These are phyloP conservation scores for Chlorencoelia australis DNA, from an alignment of 2,329 filamentous ascomycete genomes.

Conservation along the genomic window DNA sequence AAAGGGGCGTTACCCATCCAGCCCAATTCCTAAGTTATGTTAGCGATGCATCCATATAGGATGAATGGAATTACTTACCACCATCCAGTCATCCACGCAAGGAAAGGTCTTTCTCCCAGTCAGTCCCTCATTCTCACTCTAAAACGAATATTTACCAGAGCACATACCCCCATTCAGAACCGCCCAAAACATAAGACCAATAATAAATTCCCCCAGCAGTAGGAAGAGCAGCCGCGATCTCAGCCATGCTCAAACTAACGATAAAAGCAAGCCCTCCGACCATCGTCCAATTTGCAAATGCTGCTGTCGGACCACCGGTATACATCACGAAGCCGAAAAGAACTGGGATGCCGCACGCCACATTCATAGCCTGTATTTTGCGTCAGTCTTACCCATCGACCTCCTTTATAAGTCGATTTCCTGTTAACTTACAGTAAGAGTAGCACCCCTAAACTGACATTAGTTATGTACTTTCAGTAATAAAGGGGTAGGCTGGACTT, in stretches of 20 bases:
- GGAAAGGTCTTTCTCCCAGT: constrained; percentile 17
- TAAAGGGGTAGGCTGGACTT: constrained; percentile 1
- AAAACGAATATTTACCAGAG: not conserved
- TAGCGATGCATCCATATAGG: not conserved
- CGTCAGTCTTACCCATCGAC: not conserved
- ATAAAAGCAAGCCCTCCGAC: constrained; percentile 29
- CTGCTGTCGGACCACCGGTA: constrained; percentile 30
- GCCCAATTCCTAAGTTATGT: constrained; percentile 26
- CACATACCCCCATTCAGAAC: constrained; percentile 26
- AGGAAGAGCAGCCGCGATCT: constrained; percentile 30
- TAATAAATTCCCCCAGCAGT: constrained; percentile 32
- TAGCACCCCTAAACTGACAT: constrained; percentile 21
- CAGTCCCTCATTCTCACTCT: not conserved
- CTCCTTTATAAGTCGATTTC: too few species aligned
- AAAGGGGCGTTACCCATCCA: constrained; percentile 11
- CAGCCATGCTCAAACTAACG: constrained; percentile 32
- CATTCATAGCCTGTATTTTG: constrained; percentile 27
- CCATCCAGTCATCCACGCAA: constrained; percentile 33
- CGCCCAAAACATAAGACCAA: constrained; percentile 30
- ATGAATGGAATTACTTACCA: constrained; percentile 14
- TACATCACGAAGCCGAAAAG: constrained; percentile 32
- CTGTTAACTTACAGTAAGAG: constrained; percentile 22
- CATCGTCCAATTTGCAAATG: constrained; percentile 33
- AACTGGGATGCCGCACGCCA: constrained; percentile 31
- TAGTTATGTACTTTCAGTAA: not conserved